Percentiles rank a stretch among this genome's conserved stretches.
Evolutionary conservation across 129 eudicot species (phyloP).

Genomic region (Oenanthe sinensis): DNA sequence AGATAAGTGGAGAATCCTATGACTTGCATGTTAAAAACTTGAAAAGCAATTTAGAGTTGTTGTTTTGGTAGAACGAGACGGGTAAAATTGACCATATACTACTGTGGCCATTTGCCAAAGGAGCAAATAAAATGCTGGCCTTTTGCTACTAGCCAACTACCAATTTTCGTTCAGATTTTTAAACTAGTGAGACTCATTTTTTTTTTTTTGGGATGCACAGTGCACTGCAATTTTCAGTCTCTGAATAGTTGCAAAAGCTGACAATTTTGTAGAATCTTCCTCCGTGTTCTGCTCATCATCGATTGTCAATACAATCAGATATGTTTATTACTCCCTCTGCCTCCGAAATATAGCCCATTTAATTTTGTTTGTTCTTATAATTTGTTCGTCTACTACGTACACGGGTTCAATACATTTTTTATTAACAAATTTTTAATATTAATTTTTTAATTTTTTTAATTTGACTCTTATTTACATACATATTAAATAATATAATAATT

Average conservation of each 20-base stretch:
- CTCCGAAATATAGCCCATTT: no score
- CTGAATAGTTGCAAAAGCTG: not conserved
- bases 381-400: no score
- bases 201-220: not conserved
- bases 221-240: not conserved
- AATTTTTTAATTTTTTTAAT: no score
- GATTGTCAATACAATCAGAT: no score
- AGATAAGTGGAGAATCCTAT: constrained; percentile 5
- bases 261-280: not conserved
- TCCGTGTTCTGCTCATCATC: not conserved
- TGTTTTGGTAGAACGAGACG: not conserved
- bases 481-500: no score
- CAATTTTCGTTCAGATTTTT: no score
- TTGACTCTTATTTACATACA: no score
- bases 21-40: not conserved
- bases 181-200: no score
- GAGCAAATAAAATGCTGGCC: not conserved
- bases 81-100: not conserved
- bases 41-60: not conserved
- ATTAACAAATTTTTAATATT: no score
- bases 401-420: no score
- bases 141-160: not conserved
- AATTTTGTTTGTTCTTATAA: no score
- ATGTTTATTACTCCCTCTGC: no score
- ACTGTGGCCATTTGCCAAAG: not conserved